Evolutionary conservation across 768 basidiomycete genomes (phyloP), one percentile per base, ranked within the genome.

Genomic region (Leccinum arenicola): DNA sequence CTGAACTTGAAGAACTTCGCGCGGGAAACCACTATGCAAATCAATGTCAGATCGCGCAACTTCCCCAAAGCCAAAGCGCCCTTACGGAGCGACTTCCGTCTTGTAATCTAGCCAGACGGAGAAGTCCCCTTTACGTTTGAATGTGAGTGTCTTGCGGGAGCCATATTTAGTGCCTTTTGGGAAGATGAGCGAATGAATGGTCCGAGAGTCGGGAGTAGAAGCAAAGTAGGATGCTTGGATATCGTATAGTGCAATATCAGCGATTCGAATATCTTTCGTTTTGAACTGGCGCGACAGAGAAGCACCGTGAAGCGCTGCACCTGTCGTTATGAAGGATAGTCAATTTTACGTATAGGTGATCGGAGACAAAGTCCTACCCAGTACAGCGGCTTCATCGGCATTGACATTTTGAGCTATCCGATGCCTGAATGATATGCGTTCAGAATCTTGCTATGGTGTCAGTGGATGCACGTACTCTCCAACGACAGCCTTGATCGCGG

Each of bases 321-420:
- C 85, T 79, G 56, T 53, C 15, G 9, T 50, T 38, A 31, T 17
- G 15, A 31, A 59, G 19, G 19, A 25, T 19, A 33, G 5, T 60
- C 56, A 56, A 66, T 54, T 55, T 27, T 29, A 55, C n/a, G 21
- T 29, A 50, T 33, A 1, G 15, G 2, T 47, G 38, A 58, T 52
- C 49, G 3, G 17, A 55, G 23, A 60, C 15, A 21, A 7, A 7
- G 23, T 52, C 64, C 21, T 71, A 80, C 89, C 94, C 48, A 99
- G 83, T 19, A 98, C 96, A 25, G 90, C 91, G 0, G 94, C 92
- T 75, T 99, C 97, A 70, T 98, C 97, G 0, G 96, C 89, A 71
- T 99, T 98, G 61, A 99, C 92, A 65, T 98, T 98, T 68, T 88
- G 80, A 6, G 96, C 93, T 58, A 98, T 89, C 74, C 91, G 93